These are phyloP conservation scores for Aureobasidium mangrovei DNA, from an alignment of 2,329 filamentous ascomycete species.

Conservation along the genomic window DNA sequence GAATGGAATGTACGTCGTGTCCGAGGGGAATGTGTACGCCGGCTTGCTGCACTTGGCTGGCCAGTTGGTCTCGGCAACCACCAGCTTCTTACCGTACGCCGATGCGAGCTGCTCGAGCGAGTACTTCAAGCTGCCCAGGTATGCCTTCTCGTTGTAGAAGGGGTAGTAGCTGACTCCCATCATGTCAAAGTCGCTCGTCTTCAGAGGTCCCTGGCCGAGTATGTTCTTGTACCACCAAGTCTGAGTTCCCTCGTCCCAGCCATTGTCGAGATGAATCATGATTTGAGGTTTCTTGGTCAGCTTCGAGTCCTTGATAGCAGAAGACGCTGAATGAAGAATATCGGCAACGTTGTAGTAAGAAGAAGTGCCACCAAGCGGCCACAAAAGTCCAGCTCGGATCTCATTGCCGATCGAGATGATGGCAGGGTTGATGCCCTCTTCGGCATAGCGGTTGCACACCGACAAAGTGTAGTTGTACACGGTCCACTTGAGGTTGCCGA, in stretches of 20 bases:
- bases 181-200: conserved; percentile 21
- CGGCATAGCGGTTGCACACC: conserved; percentile 33
- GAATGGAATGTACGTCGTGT: conserved; percentile 21
- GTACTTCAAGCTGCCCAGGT: conserved; percentile 19
- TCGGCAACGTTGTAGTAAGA: conserved; percentile 27
- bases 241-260: conserved; percentile 25
- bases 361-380: conserved; percentile 26
- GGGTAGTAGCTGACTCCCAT: conserved; percentile 26
- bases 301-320: conserved; percentile 23
- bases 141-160: conserved; percentile 24
- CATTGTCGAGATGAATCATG: conserved; percentile 27
- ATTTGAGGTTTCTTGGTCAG: conserved; percentile 22
- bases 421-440: conserved; percentile 29
- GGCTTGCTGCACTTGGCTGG: conserved; percentile 22
- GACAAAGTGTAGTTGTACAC: conserved; percentile 26
- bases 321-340: conserved; percentile 24
- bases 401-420: conserved; percentile 34
- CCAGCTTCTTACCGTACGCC: conserved; percentile 23
- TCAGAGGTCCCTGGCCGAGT: conserved; percentile 21
- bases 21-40: conserved; percentile 19
- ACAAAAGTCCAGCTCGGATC: conserved; percentile 29
- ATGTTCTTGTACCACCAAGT: conserved; percentile 26
- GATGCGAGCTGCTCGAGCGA: conserved; percentile 19
- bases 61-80: conserved; percentile 25
- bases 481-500: conserved; percentile 25